A percentile compares a stretch with the other conserved stretches of the same genome.
Evolutionary conservation across 192 early-diverging fungal genomes (phyloP).

Genomic region (Podila verticillata): DNA sequence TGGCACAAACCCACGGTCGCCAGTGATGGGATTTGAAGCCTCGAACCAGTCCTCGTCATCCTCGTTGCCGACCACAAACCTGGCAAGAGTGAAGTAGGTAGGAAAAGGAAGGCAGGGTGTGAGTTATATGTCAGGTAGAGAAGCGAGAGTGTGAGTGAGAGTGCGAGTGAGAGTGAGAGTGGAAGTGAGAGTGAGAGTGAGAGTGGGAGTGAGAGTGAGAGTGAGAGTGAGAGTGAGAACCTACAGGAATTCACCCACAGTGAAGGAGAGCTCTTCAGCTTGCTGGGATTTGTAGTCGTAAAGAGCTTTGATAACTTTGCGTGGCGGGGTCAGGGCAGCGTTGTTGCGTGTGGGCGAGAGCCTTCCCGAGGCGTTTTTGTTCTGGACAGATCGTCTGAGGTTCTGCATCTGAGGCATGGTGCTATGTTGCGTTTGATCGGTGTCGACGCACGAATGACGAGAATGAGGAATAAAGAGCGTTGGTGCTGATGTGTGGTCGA

Average conservation of each 20-base stretch:
- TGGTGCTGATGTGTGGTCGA: neutral
- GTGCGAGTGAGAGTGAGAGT: neutral
- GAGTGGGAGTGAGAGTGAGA: neutral
- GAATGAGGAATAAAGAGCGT: neutral
- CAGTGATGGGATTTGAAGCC: slow-evolving; percentile 75
- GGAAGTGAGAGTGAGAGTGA: neutral
- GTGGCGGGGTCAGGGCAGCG: slow-evolving; percentile 52
- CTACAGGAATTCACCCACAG: slow-evolving; percentile 79
- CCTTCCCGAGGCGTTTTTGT: slow-evolving; percentile 20
- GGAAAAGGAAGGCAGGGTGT: neutral
- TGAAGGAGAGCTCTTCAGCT: slow-evolving; percentile 71
- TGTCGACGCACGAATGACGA: neutral
- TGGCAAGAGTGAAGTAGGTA: neutral
- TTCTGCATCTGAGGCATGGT: slow-evolving; percentile 8
- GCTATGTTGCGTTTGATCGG: neutral
- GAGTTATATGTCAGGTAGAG: neutral
- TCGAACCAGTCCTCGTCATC: slow-evolving; percentile 77
- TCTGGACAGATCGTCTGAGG: slow-evolving; percentile 41
- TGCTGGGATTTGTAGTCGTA: slow-evolving; percentile 70
- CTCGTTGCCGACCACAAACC: slow-evolving; percentile 69
- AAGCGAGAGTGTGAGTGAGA: neutral
- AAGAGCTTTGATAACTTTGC: slow-evolving; percentile 77
- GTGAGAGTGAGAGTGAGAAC: no score
- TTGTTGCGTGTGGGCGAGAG: slow-evolving; percentile 25
- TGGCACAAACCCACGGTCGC: slow-evolving; percentile 76